These are phyloP conservation scores for Agrocybe praecox DNA, from an alignment of 768 basidiomycete genomes.

Conservation along the genomic window DNA sequence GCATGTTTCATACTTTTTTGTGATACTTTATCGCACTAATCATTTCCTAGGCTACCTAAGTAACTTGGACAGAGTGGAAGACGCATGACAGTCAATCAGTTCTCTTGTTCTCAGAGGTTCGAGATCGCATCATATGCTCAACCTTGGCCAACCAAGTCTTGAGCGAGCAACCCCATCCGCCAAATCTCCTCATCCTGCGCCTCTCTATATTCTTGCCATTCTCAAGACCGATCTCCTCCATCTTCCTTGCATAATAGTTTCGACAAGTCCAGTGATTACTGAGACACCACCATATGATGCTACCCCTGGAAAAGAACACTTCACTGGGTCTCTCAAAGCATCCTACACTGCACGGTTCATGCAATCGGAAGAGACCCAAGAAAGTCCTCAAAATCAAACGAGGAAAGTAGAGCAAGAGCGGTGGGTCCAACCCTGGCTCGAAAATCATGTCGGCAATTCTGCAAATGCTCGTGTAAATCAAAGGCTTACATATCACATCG, in stretches of 20 bases:
- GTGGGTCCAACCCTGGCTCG: conserved; percentile 70
- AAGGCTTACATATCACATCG: conserved; percentile 54
- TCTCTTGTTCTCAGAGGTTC: no score
- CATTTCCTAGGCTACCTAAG: no score
- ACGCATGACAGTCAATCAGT: no score
- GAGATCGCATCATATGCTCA: conserved; percentile 26
- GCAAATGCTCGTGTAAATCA: not conserved
- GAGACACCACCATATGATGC: conserved; percentile 56
- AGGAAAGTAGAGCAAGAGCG: conserved; percentile 60
- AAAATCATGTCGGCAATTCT: not conserved
- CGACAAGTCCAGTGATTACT: conserved; percentile 37
- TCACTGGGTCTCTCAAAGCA: conserved; percentile 44
- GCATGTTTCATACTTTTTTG: no score
- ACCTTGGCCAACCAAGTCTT: conserved; percentile 42
- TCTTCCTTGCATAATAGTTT: conserved; percentile 22
- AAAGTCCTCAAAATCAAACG: conserved; percentile 57
- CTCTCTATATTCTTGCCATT: conserved; percentile 27
- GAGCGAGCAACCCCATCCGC: conserved; percentile 51
- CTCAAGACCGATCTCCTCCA: conserved; percentile 34
- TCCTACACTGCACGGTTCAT: conserved; percentile 46
- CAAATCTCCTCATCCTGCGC: conserved; percentile 48
- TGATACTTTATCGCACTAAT: no score
- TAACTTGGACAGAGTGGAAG: no score
- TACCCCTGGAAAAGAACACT: conserved; percentile 48
- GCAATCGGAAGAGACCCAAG: conserved; percentile 39